These are phyloP conservation scores for Apiospora sp. DNA, from an alignment of 2,329 filamentous ascomycete genomes.

Conservation along the genomic window DNA sequence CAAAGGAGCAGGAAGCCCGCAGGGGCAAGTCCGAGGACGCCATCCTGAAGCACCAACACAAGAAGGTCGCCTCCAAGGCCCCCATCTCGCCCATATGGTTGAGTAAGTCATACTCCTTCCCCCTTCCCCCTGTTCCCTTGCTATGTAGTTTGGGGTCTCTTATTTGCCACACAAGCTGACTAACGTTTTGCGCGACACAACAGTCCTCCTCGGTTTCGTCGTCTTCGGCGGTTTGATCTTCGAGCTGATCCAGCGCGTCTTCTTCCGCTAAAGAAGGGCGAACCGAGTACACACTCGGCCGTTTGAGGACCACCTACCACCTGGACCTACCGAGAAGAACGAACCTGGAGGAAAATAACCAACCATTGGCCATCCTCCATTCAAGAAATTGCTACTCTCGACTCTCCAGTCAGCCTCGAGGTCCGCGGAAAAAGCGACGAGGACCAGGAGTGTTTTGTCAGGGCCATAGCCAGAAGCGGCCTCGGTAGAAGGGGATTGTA, in stretches of 20 bases:
- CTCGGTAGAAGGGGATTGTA: not conserved
- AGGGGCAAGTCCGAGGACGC: conserved; percentile 77
- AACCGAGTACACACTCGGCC: not conserved
- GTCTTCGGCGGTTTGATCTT: conserved; percentile 68
- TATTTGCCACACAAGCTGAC: not conserved
- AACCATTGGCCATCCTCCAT: not conserved
- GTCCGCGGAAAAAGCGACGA: not conserved
- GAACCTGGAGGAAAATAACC: too few species aligned
- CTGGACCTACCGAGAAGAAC: not conserved
- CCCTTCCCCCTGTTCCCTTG: conserved; percentile 4
- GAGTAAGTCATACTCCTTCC: conserved; percentile 52
- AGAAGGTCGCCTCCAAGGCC: conserved; percentile 54
- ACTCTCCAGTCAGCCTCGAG: not conserved
- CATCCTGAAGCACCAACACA: conserved; percentile 62
- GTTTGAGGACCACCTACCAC: too few species aligned
- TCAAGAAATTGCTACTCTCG: not conserved
- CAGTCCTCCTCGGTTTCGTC: conserved; percentile 66
- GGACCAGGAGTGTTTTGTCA: not conserved
- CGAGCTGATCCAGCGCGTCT: conserved; percentile 64
- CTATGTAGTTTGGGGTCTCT: not conserved
- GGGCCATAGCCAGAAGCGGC: not conserved
- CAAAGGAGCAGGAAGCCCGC: conserved; percentile 74
- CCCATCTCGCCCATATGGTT: conserved; percentile 72
- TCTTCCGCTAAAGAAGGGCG: conserved; percentile 43
- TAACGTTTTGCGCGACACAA: not conserved